These are phyloP conservation scores for Sugiyamaella boreocaroliniensis DNA, from an alignment of 805 yeast genomes.

Conservation along the genomic window DNA sequence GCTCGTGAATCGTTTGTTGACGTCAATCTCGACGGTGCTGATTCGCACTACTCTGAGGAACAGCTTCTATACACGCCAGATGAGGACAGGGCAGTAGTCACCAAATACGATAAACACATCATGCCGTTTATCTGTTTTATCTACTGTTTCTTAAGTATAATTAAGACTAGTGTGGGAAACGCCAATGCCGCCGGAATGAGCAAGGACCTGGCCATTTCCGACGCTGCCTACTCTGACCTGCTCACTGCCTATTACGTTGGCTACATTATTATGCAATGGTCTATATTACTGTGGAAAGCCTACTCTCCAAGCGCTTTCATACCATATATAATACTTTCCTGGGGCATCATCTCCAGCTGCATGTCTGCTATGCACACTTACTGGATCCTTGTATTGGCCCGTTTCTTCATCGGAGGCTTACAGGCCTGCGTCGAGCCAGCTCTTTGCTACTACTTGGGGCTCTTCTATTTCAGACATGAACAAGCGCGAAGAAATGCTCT, in stretches of 20 bases:
- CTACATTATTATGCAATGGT: conserved; percentile 41
- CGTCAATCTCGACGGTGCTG: neutral
- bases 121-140: conserved; percentile 42
- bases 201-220: conserved; percentile 36
- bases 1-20: neutral
- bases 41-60: neutral
- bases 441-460: conserved; percentile 26
- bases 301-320: conserved; percentile 9
- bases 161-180: conserved; percentile 47
- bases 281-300: conserved; percentile 19
- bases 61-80: conserved; percentile 2
- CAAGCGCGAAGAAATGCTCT: conserved; percentile 25
- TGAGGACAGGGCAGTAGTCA: conserved; percentile 17
- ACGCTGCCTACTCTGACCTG: conserved; percentile 39
- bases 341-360: conserved; percentile 32
- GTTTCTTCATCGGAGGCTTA: conserved; percentile 37
- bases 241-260: conserved; percentile 44
- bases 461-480: conserved; percentile 29
- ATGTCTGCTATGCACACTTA: conserved; percentile 38
- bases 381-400: conserved; percentile 37
- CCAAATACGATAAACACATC: conserved; percentile 40
- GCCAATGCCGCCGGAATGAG: conserved; percentile 47
- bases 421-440: conserved; percentile 31
- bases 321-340: conserved; percentile 10
- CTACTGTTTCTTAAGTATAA: conserved; percentile 44